Percentiles rank a stretch among this genome's conserved stretches.
These are phyloP conservation scores for Capsella bursapastoris DNA, from an alignment of 345 rosid species.

Conservation along the genomic window DNA sequence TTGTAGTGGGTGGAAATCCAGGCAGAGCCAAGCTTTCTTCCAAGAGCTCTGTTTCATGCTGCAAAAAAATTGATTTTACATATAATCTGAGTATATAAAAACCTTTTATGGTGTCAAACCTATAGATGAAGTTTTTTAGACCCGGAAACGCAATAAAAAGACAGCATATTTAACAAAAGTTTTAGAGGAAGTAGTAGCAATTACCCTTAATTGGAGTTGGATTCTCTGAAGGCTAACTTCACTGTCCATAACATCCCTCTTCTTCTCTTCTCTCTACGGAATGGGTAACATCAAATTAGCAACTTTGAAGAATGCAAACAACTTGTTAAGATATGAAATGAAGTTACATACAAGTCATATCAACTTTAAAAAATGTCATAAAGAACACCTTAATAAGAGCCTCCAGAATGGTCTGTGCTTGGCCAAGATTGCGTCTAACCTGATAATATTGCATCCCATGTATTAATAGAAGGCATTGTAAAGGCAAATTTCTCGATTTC, in stretches of 20 bases:
- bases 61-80: slow-evolving; percentile 6
- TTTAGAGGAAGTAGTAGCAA: slow-evolving; percentile 6
- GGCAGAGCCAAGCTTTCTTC: slow-evolving; percentile 77
- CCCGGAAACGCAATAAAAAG: neutral
- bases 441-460: slow-evolving; percentile 38
- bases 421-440: slow-evolving; percentile 98
- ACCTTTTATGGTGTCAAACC: neutral
- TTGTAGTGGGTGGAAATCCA: slow-evolving; percentile 61
- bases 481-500: slow-evolving; percentile 2
- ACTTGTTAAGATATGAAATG: slow-evolving; percentile 27
- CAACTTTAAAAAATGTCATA: slow-evolving; percentile 35
- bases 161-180: neutral
- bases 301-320: slow-evolving; percentile 11
- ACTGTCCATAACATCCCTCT: slow-evolving; percentile 83
- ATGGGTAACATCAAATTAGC: slow-evolving; percentile 29
- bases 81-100: too few species aligned
- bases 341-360: slow-evolving; percentile 38
- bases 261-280: slow-evolving; percentile 92
- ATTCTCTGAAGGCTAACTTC: slow-evolving; percentile 92
- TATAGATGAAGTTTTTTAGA: neutral
- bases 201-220: slow-evolving; percentile 90
- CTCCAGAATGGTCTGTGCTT: slow-evolving; percentile 87
- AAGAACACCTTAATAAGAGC: slow-evolving; percentile 82
- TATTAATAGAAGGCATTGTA: slow-evolving; percentile 13
- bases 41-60: slow-evolving; percentile 88